phyloP scores from a whole-genome alignment of 805 yeast genomes.

The Cyberlindnera sargentensis region DNA sequence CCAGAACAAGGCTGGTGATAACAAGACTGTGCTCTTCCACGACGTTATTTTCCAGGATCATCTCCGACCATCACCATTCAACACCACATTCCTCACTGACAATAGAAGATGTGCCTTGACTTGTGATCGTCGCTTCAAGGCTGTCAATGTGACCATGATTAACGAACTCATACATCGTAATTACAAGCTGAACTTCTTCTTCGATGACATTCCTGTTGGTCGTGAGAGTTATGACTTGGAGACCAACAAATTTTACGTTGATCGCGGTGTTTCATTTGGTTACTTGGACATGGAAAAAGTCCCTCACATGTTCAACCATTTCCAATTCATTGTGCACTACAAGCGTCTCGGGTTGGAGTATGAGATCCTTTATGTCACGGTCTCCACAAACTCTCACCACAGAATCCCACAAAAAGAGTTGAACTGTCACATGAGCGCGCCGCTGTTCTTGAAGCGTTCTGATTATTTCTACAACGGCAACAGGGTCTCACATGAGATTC shows the following conservation, averaged over 20 bases:
- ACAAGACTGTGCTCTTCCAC: constrained; percentile 2
- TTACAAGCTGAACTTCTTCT: constrained; percentile 24
- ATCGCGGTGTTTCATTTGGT: constrained; percentile 25
- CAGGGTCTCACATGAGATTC: constrained; percentile 22
- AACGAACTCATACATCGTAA: constrained; percentile 24
- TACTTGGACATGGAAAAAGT: constrained; percentile 23
- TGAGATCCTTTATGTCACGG: constrained; percentile 22
- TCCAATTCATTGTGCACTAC: constrained; percentile 24
- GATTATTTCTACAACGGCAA: constrained; percentile 23
- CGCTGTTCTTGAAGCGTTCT: constrained; percentile 17
- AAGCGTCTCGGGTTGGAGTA: constrained; percentile 16
- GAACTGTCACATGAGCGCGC: constrained; percentile 20
- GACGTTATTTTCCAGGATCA: constrained; percentile 14
- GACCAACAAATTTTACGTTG: constrained; percentile 21
- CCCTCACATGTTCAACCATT: constrained; percentile 26
- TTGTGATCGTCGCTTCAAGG: constrained; percentile 16
- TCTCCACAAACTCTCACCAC: constrained; percentile 21
- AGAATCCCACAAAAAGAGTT: constrained; percentile 20
- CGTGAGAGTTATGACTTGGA: constrained; percentile 24
- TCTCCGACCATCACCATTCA: constrained; percentile 16
- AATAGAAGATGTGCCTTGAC: constrained; percentile 9
- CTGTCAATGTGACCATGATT: constrained; percentile 20
- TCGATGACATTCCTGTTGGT: constrained; percentile 27
- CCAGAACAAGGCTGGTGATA: constrained; percentile 6
- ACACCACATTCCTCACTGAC: constrained; percentile 12